Evolutionary conservation across 2,329 filamentous ascomycete genomes (phyloP), one percentile per base, ranked within the genome.

Genomic region (Penicillium vulpinum): DNA sequence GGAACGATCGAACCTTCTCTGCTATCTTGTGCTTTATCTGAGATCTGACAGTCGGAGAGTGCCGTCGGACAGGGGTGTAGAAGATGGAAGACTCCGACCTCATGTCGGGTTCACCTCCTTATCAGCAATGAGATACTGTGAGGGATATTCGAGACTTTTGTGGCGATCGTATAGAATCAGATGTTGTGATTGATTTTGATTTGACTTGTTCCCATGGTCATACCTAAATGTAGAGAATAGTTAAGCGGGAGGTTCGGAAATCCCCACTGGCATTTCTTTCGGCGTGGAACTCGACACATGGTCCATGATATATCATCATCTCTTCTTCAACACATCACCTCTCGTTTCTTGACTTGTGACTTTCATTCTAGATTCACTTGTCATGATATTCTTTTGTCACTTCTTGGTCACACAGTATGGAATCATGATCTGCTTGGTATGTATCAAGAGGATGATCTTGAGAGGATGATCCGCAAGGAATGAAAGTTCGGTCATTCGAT

Each of bases 71-170:
- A 48, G 15, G 5, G 18, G n/a, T n/a, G n/a, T n/a, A n/a, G n/a
- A n/a, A 54, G 44, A 44, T 55, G 54, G 54, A 39, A 56, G 41
- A 46, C 54, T 45, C 54, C 54, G 54, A 46, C 21, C 21, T 36
- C 24, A 29, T 0, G 11, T 16, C n/a, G 22, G 29, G 5, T 36
- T 44, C 24, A 31, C 18, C 11, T 41, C 16, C 45, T 51, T 56
- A 56, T 56, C 54, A 56, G 33, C 11, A 9, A 21, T 21, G 9
- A 24, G 31, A 24, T 55, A 33, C 28, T 22, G 15, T 22, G 10
- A 31, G 13, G 8, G 18, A 26, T 24, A 45, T 35, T 35, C 8
- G 18, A 33, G 11, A 18, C n/a, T n/a, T 36, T 18, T 9, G n/a
- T 53, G 10, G 22, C 9, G 2, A 48, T 47, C 39, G 16, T 24